Evolutionary conservation across 1,139 yeast species (phyloP), one percentile per base, ranked within the genome.

Genomic region (Kodamaea sp.): DNA sequence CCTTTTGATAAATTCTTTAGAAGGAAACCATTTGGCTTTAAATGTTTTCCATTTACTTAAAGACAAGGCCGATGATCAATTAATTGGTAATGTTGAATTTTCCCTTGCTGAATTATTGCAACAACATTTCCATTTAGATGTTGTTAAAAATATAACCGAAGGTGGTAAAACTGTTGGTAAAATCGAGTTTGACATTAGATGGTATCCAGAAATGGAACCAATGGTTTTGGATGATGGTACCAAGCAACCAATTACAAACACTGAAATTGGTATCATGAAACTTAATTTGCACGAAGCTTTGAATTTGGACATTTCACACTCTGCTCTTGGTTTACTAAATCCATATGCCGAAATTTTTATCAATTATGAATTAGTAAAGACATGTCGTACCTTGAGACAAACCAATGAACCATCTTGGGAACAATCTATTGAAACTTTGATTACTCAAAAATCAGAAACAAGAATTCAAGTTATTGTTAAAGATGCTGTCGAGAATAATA

Each of bases 401-500:
- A 73, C 79, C 11, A 84, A 83, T 52, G 86, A 80, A 50, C 94
- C 94, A 11, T 65, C 79, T 10, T 84, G 85, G 82, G 81, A 79
- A 47, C 79, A 79, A 51, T 59, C 73, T 20, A 62, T 79, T 41
- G 94, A 84, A 59, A 56, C 77, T 6, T 67, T 84, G 46, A 64
- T 84, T 30, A 74, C 80, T 9, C 75, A 81, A 34, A 84, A 81
- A 54, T 68, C 81, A 1, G 65, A 64, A 32, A 73, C 88, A 9
- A 65, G 67, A 29, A 52, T 84, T 29, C 75, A 71, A 49, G 63
- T 84, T 12, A 57, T 78, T 27, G 66, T 84, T 25, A 81, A 74
- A 52, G 89, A 84, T 59, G 68, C 72, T 3, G 77, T 55, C 6
- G 71, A 67, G 37, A 73, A 70, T 32, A 57, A 68, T 6, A 56